These are phyloP conservation scores for Colletotrichum australisinense DNA, from an alignment of 2,329 filamentous ascomycete genomes.

Conservation along the genomic window DNA sequence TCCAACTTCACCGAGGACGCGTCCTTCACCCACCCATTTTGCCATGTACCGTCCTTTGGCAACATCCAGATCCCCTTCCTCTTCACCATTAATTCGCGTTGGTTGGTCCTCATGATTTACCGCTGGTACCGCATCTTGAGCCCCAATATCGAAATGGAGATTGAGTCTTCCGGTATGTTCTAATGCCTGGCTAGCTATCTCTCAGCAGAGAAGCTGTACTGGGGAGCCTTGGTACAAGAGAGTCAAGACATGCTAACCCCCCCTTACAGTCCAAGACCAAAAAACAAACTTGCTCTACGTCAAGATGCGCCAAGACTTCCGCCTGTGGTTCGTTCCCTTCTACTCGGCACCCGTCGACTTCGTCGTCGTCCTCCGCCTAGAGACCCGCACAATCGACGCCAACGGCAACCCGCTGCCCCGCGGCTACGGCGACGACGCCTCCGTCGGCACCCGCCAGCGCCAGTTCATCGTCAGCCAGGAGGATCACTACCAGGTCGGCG, in stretches of 20 bases:
- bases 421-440: conserved; percentile 30
- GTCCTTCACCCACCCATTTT: conserved; percentile 83
- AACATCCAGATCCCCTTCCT: conserved; percentile 53
- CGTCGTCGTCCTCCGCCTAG: conserved; percentile 74
- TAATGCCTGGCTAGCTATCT: background rate
- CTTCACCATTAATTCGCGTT: conserved; percentile 67
- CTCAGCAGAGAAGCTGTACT: too few relatives aligned
- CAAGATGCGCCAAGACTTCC: conserved; percentile 79
- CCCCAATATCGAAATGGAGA: conserved; percentile 74
- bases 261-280: conserved; percentile 35
- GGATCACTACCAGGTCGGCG: conserved; percentile 83
- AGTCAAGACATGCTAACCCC: background rate
- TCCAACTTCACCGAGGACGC: conserved; percentile 80
- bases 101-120: conserved; percentile 76
- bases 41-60: conserved; percentile 70
- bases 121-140: conserved; percentile 88
- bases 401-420: conserved; percentile 37
- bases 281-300: conserved; percentile 72
- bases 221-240: too few relatives aligned
- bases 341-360: conserved; percentile 76
- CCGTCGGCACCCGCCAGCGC: conserved; percentile 63
- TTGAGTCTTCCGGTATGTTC: conserved; percentile 68
- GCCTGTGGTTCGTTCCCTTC: conserved; percentile 81
- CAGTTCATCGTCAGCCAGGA: conserved; percentile 84
- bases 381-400: conserved; percentile 51